A percentile compares a stretch with the other conserved stretches of the same genome.
phyloP scores from a whole-genome alignment of 345 rosid species.

The Eucalyptus grandis region DNA sequence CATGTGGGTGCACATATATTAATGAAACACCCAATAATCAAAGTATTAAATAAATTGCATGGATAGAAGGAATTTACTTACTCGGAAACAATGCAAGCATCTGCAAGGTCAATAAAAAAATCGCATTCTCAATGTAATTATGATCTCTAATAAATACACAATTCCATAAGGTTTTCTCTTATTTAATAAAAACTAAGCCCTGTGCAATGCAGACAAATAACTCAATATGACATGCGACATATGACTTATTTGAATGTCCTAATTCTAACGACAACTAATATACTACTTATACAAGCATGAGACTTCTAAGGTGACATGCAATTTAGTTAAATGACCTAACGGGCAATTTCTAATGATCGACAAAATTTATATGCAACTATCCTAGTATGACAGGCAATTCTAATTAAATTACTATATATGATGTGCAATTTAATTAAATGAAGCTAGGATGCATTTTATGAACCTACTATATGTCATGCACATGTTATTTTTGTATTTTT shows the following conservation, averaged over 20 bases:
- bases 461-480: no score
- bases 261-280: not conserved
- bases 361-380: not conserved
- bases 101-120: not conserved
- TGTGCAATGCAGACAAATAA: not conserved
- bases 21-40: no score
- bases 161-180: not conserved
- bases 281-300: not conserved
- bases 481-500: no score
- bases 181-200: not conserved
- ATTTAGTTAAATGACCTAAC: not conserved
- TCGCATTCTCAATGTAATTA: not conserved
- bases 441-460: not conserved
- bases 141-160: not conserved
- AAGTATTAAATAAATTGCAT: no score
- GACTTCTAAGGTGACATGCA: not conserved
- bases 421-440: no score
- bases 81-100: not conserved
- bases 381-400: not conserved
- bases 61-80: not conserved
- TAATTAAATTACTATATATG: not conserved
- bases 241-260: not conserved
- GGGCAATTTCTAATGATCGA: not conserved
- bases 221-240: not conserved
- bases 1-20: no score